Base-by-base conservation (phyloP, 192 early-diverging fungal genomes). In the Rhizoclosmatium sp. region DNA sequence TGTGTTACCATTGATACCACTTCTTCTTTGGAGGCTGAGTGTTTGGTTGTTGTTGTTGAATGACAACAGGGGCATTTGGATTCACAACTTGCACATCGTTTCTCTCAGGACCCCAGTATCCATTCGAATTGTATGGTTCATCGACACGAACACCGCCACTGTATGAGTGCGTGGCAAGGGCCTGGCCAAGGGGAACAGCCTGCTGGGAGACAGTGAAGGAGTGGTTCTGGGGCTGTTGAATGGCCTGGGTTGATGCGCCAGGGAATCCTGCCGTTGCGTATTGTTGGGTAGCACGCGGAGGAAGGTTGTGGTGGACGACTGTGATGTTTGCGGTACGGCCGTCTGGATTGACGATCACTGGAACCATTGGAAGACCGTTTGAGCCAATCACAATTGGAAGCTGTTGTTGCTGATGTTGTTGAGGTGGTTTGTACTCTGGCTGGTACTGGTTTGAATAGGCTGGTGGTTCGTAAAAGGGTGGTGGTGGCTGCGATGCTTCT, bases 241-340 rank as follows among this genome's bases (percentile, higher is more conserved):
- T 76, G 31, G 75, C 75, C 4, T 76, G 16, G 2, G 75, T 76
- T 10, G 54, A 19, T 5, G 75, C 75, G 47, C 75, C 75, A 14
- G 75, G 75, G 42, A 47, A 76, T 23, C 75, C 75, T 0, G 42
- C 75, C 10, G 19, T 67, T 21, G 75, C 75, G 64, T 67, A 67
- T 47, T 76, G 75, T 14, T 5, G 4, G 14, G 75, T 76, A 4
- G 3, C 12, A 10, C 75, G 75, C 31, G 75, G 75, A 3, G 75
- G 75, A 3, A 76, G 40, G 31, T 23, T 45, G 65, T 76, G 75
- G 12, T 19, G 5, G 23, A 19, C 47, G 1, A 76, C 75, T 2
- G 23, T 31, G 48, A 59, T 46, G 47, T 65, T 10, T 5, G 75
- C 75, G 1, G 19, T 45, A 12, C 12, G 12, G 10, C 71, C 71